Evolutionary conservation across 805 yeast species (phyloP), one percentile per base, ranked within the genome.

Genomic region (Novakomyces olei): DNA sequence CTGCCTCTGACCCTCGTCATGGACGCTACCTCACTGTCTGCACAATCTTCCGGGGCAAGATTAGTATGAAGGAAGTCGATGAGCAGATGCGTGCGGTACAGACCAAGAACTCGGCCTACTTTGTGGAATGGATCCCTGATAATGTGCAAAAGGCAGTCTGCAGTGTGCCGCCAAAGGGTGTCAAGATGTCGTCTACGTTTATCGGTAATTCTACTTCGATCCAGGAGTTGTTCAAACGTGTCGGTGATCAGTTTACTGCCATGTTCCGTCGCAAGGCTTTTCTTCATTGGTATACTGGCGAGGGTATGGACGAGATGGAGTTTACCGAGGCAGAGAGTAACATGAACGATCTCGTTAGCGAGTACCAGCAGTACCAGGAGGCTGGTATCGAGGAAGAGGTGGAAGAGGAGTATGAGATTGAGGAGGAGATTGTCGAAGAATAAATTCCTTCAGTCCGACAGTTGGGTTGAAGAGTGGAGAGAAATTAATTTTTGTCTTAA

Each of bases 41-140:
- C 31, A 83, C 94, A 10, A 77, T 81, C 61, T 81, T 80, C 63
- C 68, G 94, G 54, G 95, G 95, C 60, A 76, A 79, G 44, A 93
- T 79, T 25, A 73, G 92, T 12, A 77, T 75, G 36, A 79, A 79
- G 59, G 95, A 81, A 59, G 94, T 81, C 37, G 95, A 81, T 51
- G 94, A 83, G 52, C 88, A 77, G 55, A 78, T 81, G 80, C 71
- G 66, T 55, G 73, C 74, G 51, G 80, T 78, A 34, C 88, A 78
- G 58, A 69, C 73, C 36, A 74, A 77, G 58, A 78, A 80, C 56
- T 63, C 81, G 14, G 71, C 73, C 37, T 73, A 75, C 55, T 58
- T 81, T 48, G 95, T 83, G 36, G 93, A 81, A 58, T 81, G 95
- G 95, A 83, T 83, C 58, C 94, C 94, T 49, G 80, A 80, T 58